Conservation (phyloP, 2,329 filamentous ascomycete species). For the Bimuria novae-zelandiae region DNA sequence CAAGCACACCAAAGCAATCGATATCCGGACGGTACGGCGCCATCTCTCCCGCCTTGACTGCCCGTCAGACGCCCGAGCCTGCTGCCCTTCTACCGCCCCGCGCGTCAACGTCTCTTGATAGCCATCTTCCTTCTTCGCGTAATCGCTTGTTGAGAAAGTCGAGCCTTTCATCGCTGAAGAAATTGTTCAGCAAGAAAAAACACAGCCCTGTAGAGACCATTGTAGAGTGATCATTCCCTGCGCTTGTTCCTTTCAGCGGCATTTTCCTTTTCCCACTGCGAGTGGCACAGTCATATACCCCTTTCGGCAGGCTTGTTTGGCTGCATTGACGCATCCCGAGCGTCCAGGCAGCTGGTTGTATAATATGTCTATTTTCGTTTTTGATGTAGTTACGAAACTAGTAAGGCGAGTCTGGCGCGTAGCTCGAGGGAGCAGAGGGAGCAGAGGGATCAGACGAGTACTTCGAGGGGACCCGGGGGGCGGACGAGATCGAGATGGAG, state of each 20-base stretch:
- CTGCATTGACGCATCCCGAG: conserved; percentile 14
- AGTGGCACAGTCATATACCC: conserved; percentile 41
- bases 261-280: conserved; percentile 26
- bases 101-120: conserved; percentile 37
- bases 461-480: too few relatives aligned
- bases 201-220: conserved; percentile 39
- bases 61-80: conserved; percentile 22
- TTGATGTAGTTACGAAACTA: conserved; percentile 29
- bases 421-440: background rate
- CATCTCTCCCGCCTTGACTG: conserved; percentile 29
- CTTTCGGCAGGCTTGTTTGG: conserved; percentile 24
- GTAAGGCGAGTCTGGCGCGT: conserved; percentile 11
- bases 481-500: background rate
- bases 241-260: conserved; percentile 24
- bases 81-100: conserved; percentile 26
- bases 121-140: conserved; percentile 22
- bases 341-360: conserved; percentile 18
- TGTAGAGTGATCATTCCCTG: conserved; percentile 30
- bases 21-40: conserved; percentile 33
- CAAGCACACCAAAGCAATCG: conserved; percentile 40
- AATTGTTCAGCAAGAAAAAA: conserved; percentile 44
- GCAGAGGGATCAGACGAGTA: too few relatives aligned
- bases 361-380: conserved; percentile 17
- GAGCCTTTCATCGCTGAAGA: conserved; percentile 42
- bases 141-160: conserved; percentile 36